Base-by-base conservation (phyloP, 2,329 filamentous ascomycete genomes). In the Colletotrichum acutatum region DNA sequence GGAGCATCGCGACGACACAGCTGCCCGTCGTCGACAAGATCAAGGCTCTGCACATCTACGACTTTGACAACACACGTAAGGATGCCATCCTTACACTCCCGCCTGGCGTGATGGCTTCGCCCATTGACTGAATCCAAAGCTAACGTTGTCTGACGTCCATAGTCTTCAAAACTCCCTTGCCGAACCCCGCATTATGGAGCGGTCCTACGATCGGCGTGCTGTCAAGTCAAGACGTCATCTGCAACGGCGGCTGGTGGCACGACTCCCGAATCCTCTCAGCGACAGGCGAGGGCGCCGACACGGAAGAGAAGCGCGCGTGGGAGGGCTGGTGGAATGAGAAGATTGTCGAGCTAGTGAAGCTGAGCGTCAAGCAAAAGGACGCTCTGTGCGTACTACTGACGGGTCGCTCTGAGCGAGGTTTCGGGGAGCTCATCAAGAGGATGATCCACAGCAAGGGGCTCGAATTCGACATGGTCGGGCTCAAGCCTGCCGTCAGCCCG, bases 241-340 rank as follows among this genome's bases (percentile, higher is more conserved):
- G 91, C 74, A 93, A 93, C 76, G 96, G 95, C 76, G 95, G 96
- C 75, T 99, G 97, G 97, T 99, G 97, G 97, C 97, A 99, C 83
- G 95, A 98, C 79, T 90, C 91, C 56, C 91, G 90, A 75, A 95
- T 99, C 74, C 90, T 99, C 28, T 91, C 93, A 12, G 92, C 95
- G 2, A 98, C 95, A 1, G 97, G 97, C 65, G 89, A 95, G 70
- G 97, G 97, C 19, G 81, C 92, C 6, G 94, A 94, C 64, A 90
- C 90, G 70, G 97, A 98, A 83, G 95, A 98, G 81, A 86, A 89
- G 54, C 91, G 91, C 28, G 95, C 90, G 11, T 99, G 96, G 96
- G 86, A 93, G 70, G 95, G 95, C 46, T 98, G 94, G 93, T 99
- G 97, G 97, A 98, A 98, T 79, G 96, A 98, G 80, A 91, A 93